Conservation (phyloP, 2,329 filamentous ascomycete genomes). For the Scopulariopsis brevicaulis region DNA sequence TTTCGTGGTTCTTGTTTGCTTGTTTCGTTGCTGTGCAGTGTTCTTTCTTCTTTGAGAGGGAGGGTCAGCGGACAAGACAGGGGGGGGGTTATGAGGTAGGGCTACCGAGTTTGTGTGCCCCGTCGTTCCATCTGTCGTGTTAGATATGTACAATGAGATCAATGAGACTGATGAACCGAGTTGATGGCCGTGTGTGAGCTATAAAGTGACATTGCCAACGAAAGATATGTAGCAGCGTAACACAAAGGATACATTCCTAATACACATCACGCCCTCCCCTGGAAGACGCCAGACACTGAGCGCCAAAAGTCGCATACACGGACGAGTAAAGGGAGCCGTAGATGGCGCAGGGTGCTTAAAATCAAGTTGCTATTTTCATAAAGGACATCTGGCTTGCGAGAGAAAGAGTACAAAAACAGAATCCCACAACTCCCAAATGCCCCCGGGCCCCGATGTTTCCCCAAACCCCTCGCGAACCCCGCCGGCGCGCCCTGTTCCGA, state of each 20-base stretch:
- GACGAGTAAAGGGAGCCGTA: neutral
- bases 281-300: too few species aligned
- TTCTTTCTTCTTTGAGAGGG: neutral
- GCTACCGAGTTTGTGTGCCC: neutral
- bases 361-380: neutral
- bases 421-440: neutral
- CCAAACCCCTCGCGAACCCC: neutral
- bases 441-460: neutral
- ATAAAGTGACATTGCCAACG: neutral
- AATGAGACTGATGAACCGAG: neutral
- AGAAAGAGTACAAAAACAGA: neutral
- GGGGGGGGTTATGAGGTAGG: neutral
- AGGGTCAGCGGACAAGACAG: constrained; percentile 1
- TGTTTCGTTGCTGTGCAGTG: neutral
- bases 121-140: neutral
- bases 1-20: neutral
- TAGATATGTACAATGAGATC: neutral
- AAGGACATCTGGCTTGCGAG: neutral
- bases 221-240: too few species aligned
- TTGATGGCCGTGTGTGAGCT: neutral
- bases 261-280: too few species aligned
- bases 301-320: neutral
- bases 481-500: neutral
- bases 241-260: too few species aligned
- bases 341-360: neutral